These are phyloP conservation scores for Fusarium devonianum DNA, from an alignment of 2,329 filamentous ascomycete species.

Conservation along the genomic window DNA sequence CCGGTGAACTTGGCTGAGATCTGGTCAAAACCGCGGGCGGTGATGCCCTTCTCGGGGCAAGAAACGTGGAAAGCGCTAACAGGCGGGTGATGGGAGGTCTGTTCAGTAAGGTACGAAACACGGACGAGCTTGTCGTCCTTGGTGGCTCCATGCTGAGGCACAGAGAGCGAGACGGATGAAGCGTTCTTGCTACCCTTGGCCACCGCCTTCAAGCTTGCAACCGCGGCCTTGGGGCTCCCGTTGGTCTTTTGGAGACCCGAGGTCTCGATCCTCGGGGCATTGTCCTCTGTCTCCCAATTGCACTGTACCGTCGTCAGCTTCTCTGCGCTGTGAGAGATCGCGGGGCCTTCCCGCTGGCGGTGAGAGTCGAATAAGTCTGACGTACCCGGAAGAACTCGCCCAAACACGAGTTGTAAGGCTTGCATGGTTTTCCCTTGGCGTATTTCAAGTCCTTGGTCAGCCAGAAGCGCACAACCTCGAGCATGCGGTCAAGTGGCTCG, in stretches of 20 bases:
- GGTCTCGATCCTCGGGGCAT: conserved; percentile 70
- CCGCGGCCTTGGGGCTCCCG: conserved; percentile 51
- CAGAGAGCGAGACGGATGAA: conserved; percentile 59
- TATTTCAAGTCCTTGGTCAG: conserved; percentile 99
- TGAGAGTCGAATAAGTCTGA: conserved; percentile 24
- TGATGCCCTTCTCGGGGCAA: conserved; percentile 89
- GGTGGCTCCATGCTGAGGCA: conserved; percentile 56
- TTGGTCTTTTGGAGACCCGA: conserved; percentile 47
- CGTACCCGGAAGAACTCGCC: conserved; percentile 95
- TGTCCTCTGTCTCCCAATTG: conserved; percentile 92
- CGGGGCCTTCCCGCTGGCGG: not conserved
- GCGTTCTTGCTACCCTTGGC: conserved; percentile 54
- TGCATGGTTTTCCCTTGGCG: conserved; percentile 97
- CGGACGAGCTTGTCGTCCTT: conserved; percentile 66
- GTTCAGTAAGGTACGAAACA: conserved; percentile 94
- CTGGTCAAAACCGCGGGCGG: conserved; percentile 91
- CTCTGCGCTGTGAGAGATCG: conserved; percentile 1
- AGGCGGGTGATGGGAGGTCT: conserved; percentile 96
- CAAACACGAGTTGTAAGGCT: conserved; percentile 96
- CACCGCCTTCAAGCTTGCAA: conserved; percentile 57
- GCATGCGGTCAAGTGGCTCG: conserved; percentile 89
- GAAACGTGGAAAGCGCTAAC: conserved; percentile 95
- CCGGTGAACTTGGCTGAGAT: conserved; percentile 98
- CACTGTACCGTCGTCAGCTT: conserved; percentile 62
- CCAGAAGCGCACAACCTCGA: conserved; percentile 95